Evolutionary conservation across 1,139 yeast genomes (phyloP).

Genomic region (Taphrina pruni): DNA sequence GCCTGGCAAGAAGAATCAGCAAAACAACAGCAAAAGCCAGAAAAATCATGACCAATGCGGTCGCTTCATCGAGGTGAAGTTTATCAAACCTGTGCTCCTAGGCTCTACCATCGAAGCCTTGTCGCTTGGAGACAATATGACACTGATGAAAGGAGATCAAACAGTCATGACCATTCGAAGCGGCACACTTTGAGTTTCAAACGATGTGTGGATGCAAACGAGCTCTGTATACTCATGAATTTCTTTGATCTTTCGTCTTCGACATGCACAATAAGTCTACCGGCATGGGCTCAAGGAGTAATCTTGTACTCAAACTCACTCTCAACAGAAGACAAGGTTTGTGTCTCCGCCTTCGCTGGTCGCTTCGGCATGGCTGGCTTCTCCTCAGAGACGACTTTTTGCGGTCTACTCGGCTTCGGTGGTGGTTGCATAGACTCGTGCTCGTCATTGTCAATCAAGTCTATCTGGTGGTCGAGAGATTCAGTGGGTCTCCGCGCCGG

Average conservation of each 20-base stretch:
- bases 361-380: constrained; percentile 6
- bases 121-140: neutral
- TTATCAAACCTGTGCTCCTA: constrained; percentile 9
- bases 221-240: neutral
- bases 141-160: neutral
- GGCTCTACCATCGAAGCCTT: neutral
- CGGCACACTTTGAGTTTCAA: neutral
- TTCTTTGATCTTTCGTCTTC: too few relatives aligned
- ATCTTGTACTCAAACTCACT: constrained; percentile 6
- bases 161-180: neutral
- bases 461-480: neutral
- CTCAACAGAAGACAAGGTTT: neutral
- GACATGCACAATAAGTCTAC: too few relatives aligned
- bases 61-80: constrained; percentile 7
- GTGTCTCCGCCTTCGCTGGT: neutral
- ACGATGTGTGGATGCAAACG: too few relatives aligned
- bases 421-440: neutral
- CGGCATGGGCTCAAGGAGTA: neutral
- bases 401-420: constrained; percentile 1
- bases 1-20: neutral
- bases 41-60: neutral
- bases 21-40: constrained; percentile 3
- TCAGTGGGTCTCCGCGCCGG: neutral
- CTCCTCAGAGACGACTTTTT: constrained; percentile 2
- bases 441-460: constrained; percentile 4